These are phyloP conservation scores for Saccharomycopsis oosterbeekiorum DNA, from an alignment of 805 yeast genomes.

Conservation along the genomic window DNA sequence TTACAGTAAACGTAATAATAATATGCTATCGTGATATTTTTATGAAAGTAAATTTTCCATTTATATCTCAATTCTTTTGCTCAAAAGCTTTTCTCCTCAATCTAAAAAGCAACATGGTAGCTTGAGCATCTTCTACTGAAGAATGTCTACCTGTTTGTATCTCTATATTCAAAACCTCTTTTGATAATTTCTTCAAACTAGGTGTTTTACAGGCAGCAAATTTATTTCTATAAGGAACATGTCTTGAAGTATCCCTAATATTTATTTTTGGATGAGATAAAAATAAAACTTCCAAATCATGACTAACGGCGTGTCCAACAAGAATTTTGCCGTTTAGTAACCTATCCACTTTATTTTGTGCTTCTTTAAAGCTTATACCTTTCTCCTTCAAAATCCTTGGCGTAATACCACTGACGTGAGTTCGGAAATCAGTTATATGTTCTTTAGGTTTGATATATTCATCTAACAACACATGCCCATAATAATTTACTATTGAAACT, in stretches of 20 bases:
- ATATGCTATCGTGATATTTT: too few species aligned
- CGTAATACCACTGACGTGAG: constrained; percentile 82
- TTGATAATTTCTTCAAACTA: constrained; percentile 53
- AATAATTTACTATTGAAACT: constrained; percentile 77
- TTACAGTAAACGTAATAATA: too few species aligned
- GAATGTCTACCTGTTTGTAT: constrained; percentile 75
- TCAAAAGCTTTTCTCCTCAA: constrained; percentile 55
- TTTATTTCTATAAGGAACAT: constrained; percentile 41
- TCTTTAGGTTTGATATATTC: constrained; percentile 67
- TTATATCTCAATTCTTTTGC: constrained; percentile 10
- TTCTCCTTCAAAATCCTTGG: constrained; percentile 51
- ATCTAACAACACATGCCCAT: constrained; percentile 65
- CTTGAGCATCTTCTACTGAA: constrained; percentile 84
- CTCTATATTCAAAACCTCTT: constrained; percentile 43
- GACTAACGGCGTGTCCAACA: constrained; percentile 79
- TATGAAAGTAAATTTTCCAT: constrained; percentile 19
- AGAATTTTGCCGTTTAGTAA: constrained; percentile 46
- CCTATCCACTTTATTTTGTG: constrained; percentile 46
- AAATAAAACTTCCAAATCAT: constrained; percentile 62
- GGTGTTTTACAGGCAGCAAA: constrained; percentile 65
- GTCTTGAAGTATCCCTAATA: constrained; percentile 69
- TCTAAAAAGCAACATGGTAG: constrained; percentile 75
- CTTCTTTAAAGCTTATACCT: constrained; percentile 60
- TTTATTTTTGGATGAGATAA: constrained; percentile 54
- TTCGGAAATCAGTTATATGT: constrained; percentile 80